Conservation (phyloP, 192 early-diverging fungal species). For the Phycomyces nitens region DNA sequence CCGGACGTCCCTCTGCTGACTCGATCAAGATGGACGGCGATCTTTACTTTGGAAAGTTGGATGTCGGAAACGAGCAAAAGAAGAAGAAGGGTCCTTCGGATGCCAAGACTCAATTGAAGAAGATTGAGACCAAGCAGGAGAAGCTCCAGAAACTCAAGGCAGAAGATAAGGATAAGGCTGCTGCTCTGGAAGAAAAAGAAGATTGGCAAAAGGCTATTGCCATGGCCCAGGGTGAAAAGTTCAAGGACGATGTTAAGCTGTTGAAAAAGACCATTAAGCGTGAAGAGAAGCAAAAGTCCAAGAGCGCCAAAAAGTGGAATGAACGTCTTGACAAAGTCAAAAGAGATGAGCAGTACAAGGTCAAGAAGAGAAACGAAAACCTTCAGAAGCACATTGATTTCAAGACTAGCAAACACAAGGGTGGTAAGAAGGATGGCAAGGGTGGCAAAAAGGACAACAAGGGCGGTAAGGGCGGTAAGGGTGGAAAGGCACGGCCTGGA, state of each 20-base stretch:
- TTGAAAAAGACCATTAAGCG: slow-evolving; percentile 91
- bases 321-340: slow-evolving; percentile 67
- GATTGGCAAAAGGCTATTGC: slow-evolving; percentile 80
- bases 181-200: slow-evolving; percentile 65
- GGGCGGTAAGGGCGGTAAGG: slow-evolving; percentile 53
- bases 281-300: slow-evolving; percentile 76
- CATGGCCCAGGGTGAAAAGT: slow-evolving; percentile 84
- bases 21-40: slow-evolving; percentile 54
- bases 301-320: slow-evolving; percentile 81
- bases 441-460: slow-evolving; percentile 30
- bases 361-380: slow-evolving; percentile 83
- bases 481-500: slow-evolving; percentile 33
- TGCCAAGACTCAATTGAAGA: slow-evolving; percentile 60
- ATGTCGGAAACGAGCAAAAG: slow-evolving; percentile 59
- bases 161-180: slow-evolving; percentile 63
- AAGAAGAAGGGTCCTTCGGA: slow-evolving; percentile 64
- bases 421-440: slow-evolving; percentile 19
- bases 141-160: slow-evolving; percentile 71
- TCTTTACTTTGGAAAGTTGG: slow-evolving; percentile 64
- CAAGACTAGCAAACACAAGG: slow-evolving; percentile 70
- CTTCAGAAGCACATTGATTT: slow-evolving; percentile 75
- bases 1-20: slow-evolving; percentile 10
- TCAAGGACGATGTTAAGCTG: slow-evolving; percentile 87
- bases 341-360: slow-evolving; percentile 59
- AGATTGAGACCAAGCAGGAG: slow-evolving; percentile 69